Percentiles rank a stretch among this genome's conserved stretches.
Evolutionary conservation across 2,329 filamentous ascomycete genomes (phyloP).

Genomic region (Harringtonia lauricola): DNA sequence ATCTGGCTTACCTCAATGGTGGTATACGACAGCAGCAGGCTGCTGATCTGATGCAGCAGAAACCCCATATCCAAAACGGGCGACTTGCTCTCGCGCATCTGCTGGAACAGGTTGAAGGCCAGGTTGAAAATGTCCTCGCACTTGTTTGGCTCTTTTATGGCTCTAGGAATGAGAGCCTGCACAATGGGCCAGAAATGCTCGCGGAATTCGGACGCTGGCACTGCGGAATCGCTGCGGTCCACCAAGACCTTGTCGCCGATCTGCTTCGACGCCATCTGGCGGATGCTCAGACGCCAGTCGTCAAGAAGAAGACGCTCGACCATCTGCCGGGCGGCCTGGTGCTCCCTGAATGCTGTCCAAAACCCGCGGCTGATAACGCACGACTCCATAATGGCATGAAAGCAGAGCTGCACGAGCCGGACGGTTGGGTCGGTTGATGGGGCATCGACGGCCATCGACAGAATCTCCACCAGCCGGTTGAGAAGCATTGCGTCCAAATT

Average conservation of each 20-base stretch:
- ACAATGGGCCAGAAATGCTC: constrained; percentile 37
- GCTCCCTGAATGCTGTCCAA: constrained; percentile 25
- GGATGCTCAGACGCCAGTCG: constrained; percentile 24
- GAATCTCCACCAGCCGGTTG: constrained; percentile 20
- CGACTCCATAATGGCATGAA: constrained; percentile 28
- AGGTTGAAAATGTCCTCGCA: constrained; percentile 36
- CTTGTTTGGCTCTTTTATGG: constrained; percentile 18
- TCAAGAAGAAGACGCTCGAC: constrained; percentile 25
- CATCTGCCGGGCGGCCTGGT: constrained; percentile 16
- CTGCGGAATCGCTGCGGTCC: constrained; percentile 6
- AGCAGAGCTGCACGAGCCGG: constrained; percentile 16
- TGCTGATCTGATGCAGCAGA: constrained; percentile 15
- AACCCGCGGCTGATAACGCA: constrained; percentile 26
- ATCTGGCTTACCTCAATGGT: constrained; percentile 19
- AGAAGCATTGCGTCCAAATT: constrained; percentile 17
- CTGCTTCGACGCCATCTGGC: constrained; percentile 22
- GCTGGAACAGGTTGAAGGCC: constrained; percentile 27
- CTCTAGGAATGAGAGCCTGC: constrained; percentile 24
- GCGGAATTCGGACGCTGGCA: constrained; percentile 26
- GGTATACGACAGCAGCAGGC: constrained; percentile 18
- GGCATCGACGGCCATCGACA: constrained; percentile 11
- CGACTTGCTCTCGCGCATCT: constrained; percentile 23
- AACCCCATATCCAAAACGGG: constrained; percentile 17
- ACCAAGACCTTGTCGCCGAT: constrained; percentile 19
- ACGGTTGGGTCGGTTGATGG: constrained; percentile 5